phyloP scores from a whole-genome alignment of 495 filamentous ascomycete species.

The Bombardia bombarda region DNA sequence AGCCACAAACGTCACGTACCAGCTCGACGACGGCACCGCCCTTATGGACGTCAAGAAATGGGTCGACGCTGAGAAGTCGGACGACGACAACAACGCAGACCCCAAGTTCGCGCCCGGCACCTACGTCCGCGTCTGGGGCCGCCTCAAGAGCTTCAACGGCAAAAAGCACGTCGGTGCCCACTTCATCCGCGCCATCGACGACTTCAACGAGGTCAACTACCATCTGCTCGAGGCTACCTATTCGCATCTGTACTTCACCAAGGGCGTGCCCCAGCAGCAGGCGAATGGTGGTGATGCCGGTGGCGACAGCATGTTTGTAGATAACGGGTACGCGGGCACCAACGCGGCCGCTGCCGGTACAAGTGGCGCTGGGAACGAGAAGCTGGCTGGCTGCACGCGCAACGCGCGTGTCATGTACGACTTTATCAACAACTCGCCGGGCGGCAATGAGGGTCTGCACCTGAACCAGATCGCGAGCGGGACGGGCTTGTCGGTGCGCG shows the following conservation, averaged over 20 bases:
- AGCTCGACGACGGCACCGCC: constrained; percentile 91
- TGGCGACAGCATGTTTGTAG: constrained; percentile 47
- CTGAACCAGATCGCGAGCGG: constrained; percentile 61
- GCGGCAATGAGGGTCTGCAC: constrained; percentile 75
- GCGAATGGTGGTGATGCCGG: constrained; percentile 28
- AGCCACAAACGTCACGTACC: constrained; percentile 85
- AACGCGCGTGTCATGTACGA: constrained; percentile 61
- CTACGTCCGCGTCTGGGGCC: constrained; percentile 78
- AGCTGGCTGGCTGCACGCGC: constrained; percentile 42
- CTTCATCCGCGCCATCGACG: constrained; percentile 64
- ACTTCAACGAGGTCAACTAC: constrained; percentile 86
- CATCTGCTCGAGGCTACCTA: constrained; percentile 84
- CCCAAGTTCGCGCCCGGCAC: constrained; percentile 45
- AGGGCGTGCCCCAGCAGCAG: constrained; percentile 46
- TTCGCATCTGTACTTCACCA: constrained; percentile 78
- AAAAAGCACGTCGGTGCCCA: constrained; percentile 77
- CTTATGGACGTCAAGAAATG: constrained; percentile 89
- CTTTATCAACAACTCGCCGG: constrained; percentile 50
- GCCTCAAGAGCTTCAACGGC: constrained; percentile 66
- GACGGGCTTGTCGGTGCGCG: constrained; percentile 51
- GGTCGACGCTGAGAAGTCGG: constrained; percentile 56
- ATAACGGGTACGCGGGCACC: constrained; percentile 34
- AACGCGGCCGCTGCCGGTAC: constrained; percentile 15
- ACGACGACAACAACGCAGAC: constrained; percentile 43
- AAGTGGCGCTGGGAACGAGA: constrained; percentile 9